phyloP scores from a whole-genome alignment of 768 basidiomycete species.

The Trametes meyenii region DNA sequence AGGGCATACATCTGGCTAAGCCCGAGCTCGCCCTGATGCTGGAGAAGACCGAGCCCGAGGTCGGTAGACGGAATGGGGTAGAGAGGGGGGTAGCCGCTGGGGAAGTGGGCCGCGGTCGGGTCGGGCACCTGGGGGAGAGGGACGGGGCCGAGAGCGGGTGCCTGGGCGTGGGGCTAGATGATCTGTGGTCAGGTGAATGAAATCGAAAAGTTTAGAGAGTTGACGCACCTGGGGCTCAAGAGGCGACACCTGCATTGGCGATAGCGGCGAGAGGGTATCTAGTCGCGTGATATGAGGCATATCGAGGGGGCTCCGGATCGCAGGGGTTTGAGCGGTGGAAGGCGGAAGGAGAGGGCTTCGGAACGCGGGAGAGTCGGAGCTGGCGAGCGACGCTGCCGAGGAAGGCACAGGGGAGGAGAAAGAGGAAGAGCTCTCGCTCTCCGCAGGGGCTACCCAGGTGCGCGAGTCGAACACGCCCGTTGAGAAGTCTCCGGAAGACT shows the following conservation, averaged over 20 bases:
- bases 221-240: not conserved
- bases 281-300: not conserved
- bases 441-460: not conserved
- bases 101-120: not conserved
- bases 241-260: not conserved
- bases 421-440: not conserved
- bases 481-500: constrained; percentile 8
- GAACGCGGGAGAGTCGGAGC: constrained; percentile 1
- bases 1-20: not conserved
- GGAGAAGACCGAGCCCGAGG: not conserved
- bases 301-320: not conserved
- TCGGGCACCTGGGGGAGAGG: constrained; percentile 5
- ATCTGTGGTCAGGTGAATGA: not conserved
- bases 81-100: not conserved
- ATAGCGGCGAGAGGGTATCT: not conserved
- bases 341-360: constrained; percentile 15
- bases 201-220: not conserved
- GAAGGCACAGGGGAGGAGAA: not conserved
- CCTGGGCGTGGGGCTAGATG: not conserved
- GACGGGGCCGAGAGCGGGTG: not conserved
- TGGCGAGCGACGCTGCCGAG: not conserved
- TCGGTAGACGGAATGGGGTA: not conserved
- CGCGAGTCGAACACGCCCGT: constrained; percentile 19
- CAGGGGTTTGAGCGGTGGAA: not conserved
- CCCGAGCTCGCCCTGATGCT: constrained; percentile 6